phyloP scores from a whole-genome alignment of 2,329 filamentous ascomycete genomes.

The Aspergillus vadensis region DNA sequence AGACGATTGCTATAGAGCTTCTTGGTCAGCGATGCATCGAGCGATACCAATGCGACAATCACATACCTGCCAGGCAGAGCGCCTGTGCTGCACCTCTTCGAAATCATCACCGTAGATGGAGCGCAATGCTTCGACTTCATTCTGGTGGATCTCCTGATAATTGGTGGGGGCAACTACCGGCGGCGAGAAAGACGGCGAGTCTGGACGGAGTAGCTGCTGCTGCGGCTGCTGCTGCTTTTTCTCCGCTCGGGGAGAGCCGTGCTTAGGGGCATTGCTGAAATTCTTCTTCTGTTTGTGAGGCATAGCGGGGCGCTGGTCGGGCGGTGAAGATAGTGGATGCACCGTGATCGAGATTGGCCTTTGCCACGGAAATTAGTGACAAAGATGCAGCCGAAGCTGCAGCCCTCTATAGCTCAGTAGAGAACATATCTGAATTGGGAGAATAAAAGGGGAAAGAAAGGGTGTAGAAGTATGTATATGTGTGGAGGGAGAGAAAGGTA shows the following conservation, averaged over 20 bases:
- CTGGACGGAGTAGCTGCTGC: constrained; percentile 30
- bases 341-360: constrained; percentile 30
- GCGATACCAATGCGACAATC: not conserved
- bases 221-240: constrained; percentile 29
- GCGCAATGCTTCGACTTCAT: constrained; percentile 81
- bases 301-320: constrained; percentile 44
- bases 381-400: constrained; percentile 48
- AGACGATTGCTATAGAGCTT: constrained; percentile 64
- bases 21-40: not conserved
- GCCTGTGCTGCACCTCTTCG: constrained; percentile 68
- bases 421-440: constrained; percentile 29
- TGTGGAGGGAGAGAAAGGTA: not conserved
- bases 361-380: constrained; percentile 34
- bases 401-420: constrained; percentile 40
- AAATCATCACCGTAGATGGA: constrained; percentile 93
- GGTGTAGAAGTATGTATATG: constrained; percentile 8
- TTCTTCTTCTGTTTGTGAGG: constrained; percentile 50
- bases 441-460: constrained; percentile 8
- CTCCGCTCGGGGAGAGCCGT: constrained; percentile 38
- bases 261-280: constrained; percentile 35
- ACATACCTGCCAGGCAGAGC: constrained; percentile 79
- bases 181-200: constrained; percentile 35
- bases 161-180: constrained; percentile 52
- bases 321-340: constrained; percentile 25
- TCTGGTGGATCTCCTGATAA: constrained; percentile 82